A percentile compares a stretch with the other conserved stretches of the same genome.
phyloP scores from a whole-genome alignment of 345 rosid genomes.

The Heritiera littoralis region DNA sequence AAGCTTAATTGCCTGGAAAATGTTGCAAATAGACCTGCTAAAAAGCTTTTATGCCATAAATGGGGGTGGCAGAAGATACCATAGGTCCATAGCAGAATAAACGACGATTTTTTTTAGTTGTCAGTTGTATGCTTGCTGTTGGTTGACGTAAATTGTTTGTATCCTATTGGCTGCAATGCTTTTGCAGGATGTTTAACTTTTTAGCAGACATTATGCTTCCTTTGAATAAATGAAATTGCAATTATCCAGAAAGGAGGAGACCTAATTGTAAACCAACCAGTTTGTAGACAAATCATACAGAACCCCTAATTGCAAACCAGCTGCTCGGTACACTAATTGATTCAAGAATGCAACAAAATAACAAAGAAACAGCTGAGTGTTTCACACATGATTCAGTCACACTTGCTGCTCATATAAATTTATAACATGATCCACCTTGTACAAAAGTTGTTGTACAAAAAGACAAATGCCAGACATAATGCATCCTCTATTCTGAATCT shows the following conservation, averaged over 20 bases:
- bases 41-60: background rate
- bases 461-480: background rate
- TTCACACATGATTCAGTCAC: background rate
- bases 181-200: background rate
- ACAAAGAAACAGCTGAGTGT: background rate
- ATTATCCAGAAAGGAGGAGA: background rate
- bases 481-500: background rate
- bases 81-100: too few relatives aligned
- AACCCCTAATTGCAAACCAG: background rate
- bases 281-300: background rate
- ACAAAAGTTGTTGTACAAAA: background rate
- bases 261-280: background rate
- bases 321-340: background rate
- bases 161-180: background rate
- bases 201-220: background rate
- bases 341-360: background rate
- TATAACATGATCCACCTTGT: background rate
- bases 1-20: background rate
- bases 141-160: background rate
- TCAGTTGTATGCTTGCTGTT: background rate
- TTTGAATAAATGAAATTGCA: background rate
- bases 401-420: background rate
- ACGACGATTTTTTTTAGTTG: background rate
- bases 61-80: background rate
- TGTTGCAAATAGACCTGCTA: background rate